Conservation (phyloP, 257 asterid genomes). For the Verbascum thapsus region DNA sequence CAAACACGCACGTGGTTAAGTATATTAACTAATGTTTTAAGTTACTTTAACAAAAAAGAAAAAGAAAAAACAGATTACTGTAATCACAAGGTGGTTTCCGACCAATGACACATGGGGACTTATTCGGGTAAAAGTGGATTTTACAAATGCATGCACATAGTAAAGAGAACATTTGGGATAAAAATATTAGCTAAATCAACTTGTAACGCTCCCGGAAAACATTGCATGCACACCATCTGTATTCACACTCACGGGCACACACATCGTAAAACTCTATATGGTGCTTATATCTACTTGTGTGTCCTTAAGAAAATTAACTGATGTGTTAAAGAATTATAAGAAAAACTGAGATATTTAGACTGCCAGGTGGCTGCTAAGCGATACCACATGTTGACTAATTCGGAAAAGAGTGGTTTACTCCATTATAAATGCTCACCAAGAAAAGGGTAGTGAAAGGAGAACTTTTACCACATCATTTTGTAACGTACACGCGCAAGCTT, state of each 20-base stretch:
- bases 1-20: too few relatives aligned
- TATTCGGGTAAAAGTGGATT: not conserved
- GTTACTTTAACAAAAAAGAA: not conserved
- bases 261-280: conserved; percentile 13
- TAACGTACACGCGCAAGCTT: conserved; percentile 33
- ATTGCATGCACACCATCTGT: conserved; percentile 22
- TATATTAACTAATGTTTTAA: not conserved
- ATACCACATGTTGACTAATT: conserved; percentile 26
- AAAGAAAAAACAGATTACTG: conserved; percentile 6
- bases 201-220: conserved; percentile 33
- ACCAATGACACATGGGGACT: conserved; percentile 18
- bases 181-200: conserved; percentile 3
- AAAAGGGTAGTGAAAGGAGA: not conserved
- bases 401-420: conserved; percentile 20
- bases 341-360: conserved; percentile 15
- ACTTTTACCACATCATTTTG: conserved; percentile 22
- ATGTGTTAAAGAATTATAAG: conserved; percentile 1
- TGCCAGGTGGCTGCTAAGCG: conserved; percentile 23
- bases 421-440: conserved; percentile 12
- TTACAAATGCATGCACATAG: conserved; percentile 9
- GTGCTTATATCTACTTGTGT: not conserved
- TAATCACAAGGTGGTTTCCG: conserved; percentile 24
- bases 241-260: conserved; percentile 12
- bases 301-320: not conserved
- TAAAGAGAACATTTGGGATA: conserved; percentile 10